Conservation (phyloP, 148 eudicot genomes). For the Heliamphora exappendiculata region DNA sequence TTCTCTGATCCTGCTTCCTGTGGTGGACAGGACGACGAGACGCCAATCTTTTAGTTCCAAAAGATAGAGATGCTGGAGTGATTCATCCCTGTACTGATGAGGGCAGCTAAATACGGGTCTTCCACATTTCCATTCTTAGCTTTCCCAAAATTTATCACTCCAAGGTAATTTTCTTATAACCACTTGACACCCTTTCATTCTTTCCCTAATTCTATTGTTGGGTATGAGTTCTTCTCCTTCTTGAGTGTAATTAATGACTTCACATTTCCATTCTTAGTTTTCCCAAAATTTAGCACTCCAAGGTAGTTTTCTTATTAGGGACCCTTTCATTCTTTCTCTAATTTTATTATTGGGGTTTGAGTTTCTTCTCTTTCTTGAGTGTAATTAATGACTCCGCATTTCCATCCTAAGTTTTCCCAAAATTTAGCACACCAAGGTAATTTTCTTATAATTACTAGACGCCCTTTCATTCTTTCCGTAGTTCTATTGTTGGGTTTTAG, state of each 20-base stretch:
- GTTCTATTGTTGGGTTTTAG: no score
- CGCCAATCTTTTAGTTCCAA: no score
- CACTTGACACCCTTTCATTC: background rate
- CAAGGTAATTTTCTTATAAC: background rate
- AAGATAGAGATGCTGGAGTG: background rate
- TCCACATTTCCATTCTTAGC: background rate
- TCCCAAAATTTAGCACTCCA: background rate
- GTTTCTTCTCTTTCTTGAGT: no score
- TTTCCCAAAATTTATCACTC: background rate
- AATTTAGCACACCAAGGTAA: no score
- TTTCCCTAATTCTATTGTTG: background rate
- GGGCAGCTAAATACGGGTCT: conserved; percentile 3
- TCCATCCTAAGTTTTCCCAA: no score
- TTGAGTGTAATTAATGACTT: background rate
- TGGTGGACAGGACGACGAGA: background rate
- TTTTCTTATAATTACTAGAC: no score
- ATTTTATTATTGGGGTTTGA: no score
- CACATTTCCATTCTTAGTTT: background rate
- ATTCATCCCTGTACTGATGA: conserved; percentile 4
- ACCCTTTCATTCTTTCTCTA: no score
- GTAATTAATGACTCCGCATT: no score
- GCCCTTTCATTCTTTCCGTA: no score
- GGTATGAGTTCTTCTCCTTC: background rate
- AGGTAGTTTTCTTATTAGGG: background rate
- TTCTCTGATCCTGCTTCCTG: background rate